These are phyloP conservation scores for Umbelopsis sp. DNA, from an alignment of 192 early-diverging fungal species.

Conservation along the genomic window DNA sequence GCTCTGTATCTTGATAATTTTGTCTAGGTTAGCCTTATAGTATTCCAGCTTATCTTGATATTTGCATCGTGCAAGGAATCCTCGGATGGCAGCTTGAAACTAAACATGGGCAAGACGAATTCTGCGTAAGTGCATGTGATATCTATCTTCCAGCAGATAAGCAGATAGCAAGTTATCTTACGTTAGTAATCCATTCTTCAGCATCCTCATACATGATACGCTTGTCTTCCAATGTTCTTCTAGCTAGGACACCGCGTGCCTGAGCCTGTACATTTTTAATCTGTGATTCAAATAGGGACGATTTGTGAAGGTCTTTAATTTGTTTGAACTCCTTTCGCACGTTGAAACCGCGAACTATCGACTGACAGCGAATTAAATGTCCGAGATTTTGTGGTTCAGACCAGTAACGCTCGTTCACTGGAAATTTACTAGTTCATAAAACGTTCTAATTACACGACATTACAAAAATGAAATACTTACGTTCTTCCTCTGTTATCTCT, in stretches of 20 bases:
- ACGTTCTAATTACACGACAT: background rate
- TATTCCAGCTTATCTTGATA: conserved; percentile 59
- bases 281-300: conserved; percentile 9
- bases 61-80: conserved; percentile 61
- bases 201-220: conserved; percentile 50
- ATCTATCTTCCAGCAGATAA: background rate
- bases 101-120: conserved; percentile 11
- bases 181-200: conserved; percentile 51
- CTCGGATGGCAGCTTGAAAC: conserved; percentile 71
- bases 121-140: background rate
- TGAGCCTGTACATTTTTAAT: conserved; percentile 52
- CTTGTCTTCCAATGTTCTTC: conserved; percentile 54
- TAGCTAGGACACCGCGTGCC: conserved; percentile 55
- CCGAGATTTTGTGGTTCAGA: conserved; percentile 1
- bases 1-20: conserved; percentile 78
- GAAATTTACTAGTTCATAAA: background rate
- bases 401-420: conserved; percentile 24
- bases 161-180: conserved; percentile 2
- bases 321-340: conserved; percentile 12
- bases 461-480: background rate
- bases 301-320: conserved; percentile 16
- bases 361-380: conserved; percentile 26
- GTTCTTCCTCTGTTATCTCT: conserved; percentile 42
- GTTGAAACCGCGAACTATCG: background rate
- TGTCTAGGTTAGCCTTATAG: conserved; percentile 65